phyloP scores from a whole-genome alignment of 768 basidiomycete species.

The Agrocybe pediades region DNA sequence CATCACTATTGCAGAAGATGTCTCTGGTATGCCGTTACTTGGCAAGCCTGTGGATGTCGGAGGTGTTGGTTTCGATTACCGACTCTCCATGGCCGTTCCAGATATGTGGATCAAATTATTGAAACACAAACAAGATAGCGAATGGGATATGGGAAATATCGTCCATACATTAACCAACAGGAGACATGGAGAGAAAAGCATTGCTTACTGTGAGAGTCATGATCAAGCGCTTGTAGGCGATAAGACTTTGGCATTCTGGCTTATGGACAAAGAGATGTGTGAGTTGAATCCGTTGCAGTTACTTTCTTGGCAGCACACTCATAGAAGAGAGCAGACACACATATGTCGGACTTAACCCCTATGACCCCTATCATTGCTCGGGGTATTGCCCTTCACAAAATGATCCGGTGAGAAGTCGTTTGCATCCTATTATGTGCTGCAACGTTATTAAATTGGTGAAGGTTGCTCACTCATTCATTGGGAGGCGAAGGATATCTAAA shows the following conservation, averaged over 20 bases:
- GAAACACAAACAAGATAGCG: constrained; percentile 85
- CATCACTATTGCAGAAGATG: constrained; percentile 97
- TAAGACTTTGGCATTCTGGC: constrained; percentile 98
- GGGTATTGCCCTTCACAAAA: constrained; percentile 93
- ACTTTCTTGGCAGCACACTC: background rate
- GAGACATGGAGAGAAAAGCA: constrained; percentile 85
- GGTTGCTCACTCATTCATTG: constrained; percentile 86
- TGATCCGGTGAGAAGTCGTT: constrained; percentile 74
- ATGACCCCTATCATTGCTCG: constrained; percentile 86
- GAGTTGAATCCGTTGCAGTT: constrained; percentile 37
- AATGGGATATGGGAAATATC: constrained; percentile 88
- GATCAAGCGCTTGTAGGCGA: constrained; percentile 99
- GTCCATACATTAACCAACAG: constrained; percentile 90
- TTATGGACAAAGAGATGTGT: constrained; percentile 99
- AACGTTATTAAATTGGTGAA: constrained; percentile 28
- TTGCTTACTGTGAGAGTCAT: constrained; percentile 94
- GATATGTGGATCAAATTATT: constrained; percentile 99
- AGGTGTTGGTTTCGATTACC: constrained; percentile 97
- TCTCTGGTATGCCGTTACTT: constrained; percentile 98
- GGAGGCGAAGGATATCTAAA: constrained; percentile 98
- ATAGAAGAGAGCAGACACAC: constrained; percentile 58
- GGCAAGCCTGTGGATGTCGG: constrained; percentile 77
- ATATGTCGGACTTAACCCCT: constrained; percentile 88
- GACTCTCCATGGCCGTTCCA: constrained; percentile 96
- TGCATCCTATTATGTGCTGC: background rate